phyloP scores from a whole-genome alignment of 345 rosid genomes.

The Citrus sp. region DNA sequence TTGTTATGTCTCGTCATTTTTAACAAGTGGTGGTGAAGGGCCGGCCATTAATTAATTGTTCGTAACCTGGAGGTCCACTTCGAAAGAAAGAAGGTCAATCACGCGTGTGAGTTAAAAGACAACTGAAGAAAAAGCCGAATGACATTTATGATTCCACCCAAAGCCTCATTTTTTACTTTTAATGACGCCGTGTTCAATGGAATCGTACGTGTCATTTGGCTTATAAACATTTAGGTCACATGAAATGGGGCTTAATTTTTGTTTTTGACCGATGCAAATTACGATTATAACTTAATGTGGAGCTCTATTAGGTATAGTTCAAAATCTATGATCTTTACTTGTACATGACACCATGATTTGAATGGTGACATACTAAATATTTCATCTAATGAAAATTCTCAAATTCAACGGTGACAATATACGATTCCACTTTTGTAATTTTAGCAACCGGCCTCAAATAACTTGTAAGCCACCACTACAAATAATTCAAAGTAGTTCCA shows the following conservation, averaged over 20 bases:
- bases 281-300: no score
- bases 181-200: neutral
- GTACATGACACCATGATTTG: no score
- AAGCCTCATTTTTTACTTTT: no score
- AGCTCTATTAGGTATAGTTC: no score
- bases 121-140: no score
- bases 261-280: no score
- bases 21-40: neutral
- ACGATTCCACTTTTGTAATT: neutral
- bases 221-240: no score
- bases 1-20: neutral
- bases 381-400: neutral
- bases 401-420: no score
- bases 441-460: neutral
- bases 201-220: no score
- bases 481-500: neutral
- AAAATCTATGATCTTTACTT: no score
- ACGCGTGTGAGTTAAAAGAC: neutral
- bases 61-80: neutral
- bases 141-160: no score
- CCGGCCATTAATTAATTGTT: neutral
- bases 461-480: neutral
- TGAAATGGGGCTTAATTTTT: no score
- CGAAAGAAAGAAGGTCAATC: neutral
- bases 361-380: neutral